Evolutionary conservation across 176 grass and related monocot genomes (phyloP).

Genomic region (Phoenix dactylifera): DNA sequence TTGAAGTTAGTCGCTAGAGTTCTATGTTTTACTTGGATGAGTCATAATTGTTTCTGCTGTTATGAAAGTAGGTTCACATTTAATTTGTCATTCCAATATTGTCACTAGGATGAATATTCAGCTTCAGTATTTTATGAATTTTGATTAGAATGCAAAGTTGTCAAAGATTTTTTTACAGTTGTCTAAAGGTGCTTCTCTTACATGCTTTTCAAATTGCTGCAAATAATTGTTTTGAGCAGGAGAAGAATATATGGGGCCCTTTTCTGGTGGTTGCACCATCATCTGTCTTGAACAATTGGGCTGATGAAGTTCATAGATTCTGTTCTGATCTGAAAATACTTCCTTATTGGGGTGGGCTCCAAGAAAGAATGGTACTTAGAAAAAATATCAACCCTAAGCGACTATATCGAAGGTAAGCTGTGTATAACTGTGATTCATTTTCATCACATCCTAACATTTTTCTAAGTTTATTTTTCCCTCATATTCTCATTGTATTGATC

Average conservation of each 20-base stretch:
- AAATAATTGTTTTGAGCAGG: constrained; percentile 34
- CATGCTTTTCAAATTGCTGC: too few relatives aligned
- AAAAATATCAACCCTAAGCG: constrained; percentile 98
- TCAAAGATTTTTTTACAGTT: too few relatives aligned
- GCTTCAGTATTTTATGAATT: too few relatives aligned
- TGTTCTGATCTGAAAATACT: constrained; percentile 98
- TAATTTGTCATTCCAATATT: too few relatives aligned
- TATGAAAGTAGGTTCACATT: too few relatives aligned
- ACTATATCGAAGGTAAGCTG: constrained; percentile 70
- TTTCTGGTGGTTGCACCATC: constrained; percentile 98
- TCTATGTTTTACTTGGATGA: too few relatives aligned
- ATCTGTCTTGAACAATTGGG: constrained; percentile 99
- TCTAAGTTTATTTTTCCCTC: too few relatives aligned
- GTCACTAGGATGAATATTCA: too few relatives aligned
- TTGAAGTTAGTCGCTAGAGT: too few relatives aligned
- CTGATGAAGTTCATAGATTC: constrained; percentile 88
- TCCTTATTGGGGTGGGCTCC: constrained; percentile 78
- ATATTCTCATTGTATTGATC: background rate
- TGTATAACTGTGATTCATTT: background rate
- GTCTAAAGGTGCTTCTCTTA: too few relatives aligned
- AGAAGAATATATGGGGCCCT: constrained; percentile 99
- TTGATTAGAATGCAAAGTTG: too few relatives aligned
- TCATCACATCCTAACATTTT: background rate
- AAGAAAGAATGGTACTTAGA: constrained; percentile 68
- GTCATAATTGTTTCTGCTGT: too few relatives aligned